Conservation (phyloP, 257 asterid genomes). For the Nicotiana undulata region DNA sequence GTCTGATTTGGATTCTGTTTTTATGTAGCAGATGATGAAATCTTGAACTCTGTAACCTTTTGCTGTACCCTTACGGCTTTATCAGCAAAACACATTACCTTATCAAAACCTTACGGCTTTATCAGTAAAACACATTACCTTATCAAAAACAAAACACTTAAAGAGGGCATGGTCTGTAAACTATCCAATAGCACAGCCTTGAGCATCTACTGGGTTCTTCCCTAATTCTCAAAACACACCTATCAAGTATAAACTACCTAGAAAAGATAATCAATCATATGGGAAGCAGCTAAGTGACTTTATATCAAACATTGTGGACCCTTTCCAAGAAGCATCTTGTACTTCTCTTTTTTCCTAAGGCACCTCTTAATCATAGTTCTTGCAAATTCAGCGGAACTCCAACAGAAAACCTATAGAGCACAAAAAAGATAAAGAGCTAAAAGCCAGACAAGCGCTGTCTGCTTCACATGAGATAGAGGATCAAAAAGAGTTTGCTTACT, state of each 20-base stretch:
- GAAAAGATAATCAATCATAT: neutral
- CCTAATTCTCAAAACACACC: neutral
- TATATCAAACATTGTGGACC: neutral
- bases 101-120: neutral
- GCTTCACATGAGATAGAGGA: neutral
- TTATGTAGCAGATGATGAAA: neutral
- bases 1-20: neutral
- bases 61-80: neutral
- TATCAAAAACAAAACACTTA: neutral
- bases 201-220: neutral
- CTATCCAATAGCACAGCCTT: neutral
- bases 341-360: neutral
- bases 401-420: neutral
- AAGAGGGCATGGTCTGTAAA: neutral
- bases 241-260: neutral
- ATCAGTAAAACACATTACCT: no score
- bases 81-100: no score
- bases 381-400: neutral
- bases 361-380: neutral
- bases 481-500: conserved; percentile 29
- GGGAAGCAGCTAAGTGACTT: neutral
- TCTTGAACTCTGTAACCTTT: neutral
- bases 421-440: neutral
- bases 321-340: neutral
- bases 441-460: neutral